A percentile compares a stretch with the other conserved stretches of the same genome.
These are phyloP conservation scores for Petunia axillaris DNA, from an alignment of 257 asterid genomes.

Conservation along the genomic window DNA sequence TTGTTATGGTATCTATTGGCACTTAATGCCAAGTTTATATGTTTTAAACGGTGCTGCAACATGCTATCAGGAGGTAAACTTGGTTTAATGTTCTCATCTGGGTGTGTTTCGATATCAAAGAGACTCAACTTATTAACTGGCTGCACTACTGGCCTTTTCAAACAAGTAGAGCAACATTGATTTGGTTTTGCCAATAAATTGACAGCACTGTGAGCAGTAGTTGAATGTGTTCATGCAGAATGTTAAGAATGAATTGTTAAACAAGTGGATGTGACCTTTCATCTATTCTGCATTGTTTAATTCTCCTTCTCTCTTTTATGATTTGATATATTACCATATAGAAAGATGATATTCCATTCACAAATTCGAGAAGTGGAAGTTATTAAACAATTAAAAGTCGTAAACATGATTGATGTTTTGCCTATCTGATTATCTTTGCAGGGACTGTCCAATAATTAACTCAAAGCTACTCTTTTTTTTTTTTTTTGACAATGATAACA, in stretches of 20 bases:
- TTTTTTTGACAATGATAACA: too few species aligned
- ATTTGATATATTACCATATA: neutral
- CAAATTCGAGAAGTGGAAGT: neutral
- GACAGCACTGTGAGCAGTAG: neutral
- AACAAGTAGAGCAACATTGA: conserved; percentile 11
- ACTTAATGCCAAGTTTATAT: neutral
- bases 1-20: conserved; percentile 1
- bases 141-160: neutral
- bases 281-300: neutral
- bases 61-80: neutral
- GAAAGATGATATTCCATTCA: neutral
- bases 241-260: conserved; percentile 18
- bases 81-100: neutral
- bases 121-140: neutral
- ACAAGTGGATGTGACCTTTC: conserved; percentile 14
- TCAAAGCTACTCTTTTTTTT: neutral
- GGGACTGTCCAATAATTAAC: conserved; percentile 1
- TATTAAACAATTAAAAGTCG: neutral
- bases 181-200: neutral
- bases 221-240: conserved; percentile 10
- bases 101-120: neutral
- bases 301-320: neutral
- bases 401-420: neutral
- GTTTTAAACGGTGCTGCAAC: neutral
- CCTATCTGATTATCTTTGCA: neutral